Base-by-base conservation (phyloP, 2,329 filamentous ascomycete genomes). In the Penicillium sp. region DNA sequence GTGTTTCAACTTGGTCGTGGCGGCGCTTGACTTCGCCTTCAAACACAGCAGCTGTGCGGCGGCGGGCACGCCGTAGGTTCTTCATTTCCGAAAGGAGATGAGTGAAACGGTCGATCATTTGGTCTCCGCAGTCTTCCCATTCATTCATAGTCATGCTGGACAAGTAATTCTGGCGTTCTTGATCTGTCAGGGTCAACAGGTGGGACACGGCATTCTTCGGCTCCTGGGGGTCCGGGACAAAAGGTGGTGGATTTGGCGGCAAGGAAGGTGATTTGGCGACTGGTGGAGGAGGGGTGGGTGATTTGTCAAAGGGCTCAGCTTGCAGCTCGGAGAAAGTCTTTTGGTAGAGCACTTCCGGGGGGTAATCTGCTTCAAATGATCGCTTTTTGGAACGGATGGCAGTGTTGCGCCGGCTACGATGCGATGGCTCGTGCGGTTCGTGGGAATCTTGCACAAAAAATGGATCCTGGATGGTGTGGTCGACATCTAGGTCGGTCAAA, bases 111-210 rank as follows among this genome's bases (percentile, higher is more conserved):
- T 81, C 78, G 1, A 86, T 74, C 44, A 87, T 79, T 77, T 84
- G 82, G 55, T 85, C 82, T 3, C 85, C 85, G 22, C 83, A 81
- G 44, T 84, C 79, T 69, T 87, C 85, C 82, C 85, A 86, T 59
- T 86, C 78, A 4, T 76, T 69, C 16, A 85, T 76, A 1, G 74
- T 71, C 39, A 87, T 73, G 10, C 76, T 77, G 2, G 74, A 70
- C 59, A 87, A 80, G 67, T 85, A 84, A 0, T 70, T 61, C 4
- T 69, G 67, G 57, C 84, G 81, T 4, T 78, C 72, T 26, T 70
- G 49, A 1, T 70, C 69, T 22, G 71, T 65, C 14, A 76, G 67
- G 5, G 60, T 66, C 29, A 76, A 63, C 22, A 78, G 67, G 24
- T 74, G 66, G 11, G 68, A 66, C 9, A 78, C 67, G 38, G 72